Evolutionary conservation across 2,329 filamentous ascomycete species (phyloP), one percentile per base, ranked within the genome.

Genomic region (Berkeleyomyces rouxiae): DNA sequence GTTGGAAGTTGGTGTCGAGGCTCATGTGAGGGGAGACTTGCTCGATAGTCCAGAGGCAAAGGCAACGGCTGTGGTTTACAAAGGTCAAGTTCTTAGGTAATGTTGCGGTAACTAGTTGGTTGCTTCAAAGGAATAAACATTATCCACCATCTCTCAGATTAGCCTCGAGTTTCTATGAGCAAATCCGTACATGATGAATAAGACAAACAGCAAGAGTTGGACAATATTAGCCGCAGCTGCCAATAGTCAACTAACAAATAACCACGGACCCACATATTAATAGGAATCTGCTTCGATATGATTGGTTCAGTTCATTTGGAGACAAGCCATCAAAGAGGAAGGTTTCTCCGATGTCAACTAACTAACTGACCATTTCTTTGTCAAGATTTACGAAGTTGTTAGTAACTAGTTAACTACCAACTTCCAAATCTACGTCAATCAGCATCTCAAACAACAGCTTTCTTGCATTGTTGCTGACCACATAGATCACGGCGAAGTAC

Each of bases 31-130:
- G 13, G 63, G 63, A 13, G 44, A 60, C 39, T 39, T 64, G 55
- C 3, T 62, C 10, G 39, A 59, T 13, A 39, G 40, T 3, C 39
- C 39, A 39, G 55, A 51, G 36, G 33, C 59, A 1, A 58, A 37
- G 7, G 37, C 33, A 4, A 57, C 61, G n/a, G 55, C 61, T 3
- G 55, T 64, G 33, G 63, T 64, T 3, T 62, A 62, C 31, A 53
- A 59, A 16, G 57, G 59, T 2, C 7, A 62, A 10, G 53, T 62
- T 44, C 37, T 64, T 2, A 51, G 58, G 16, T 61, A 58, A 57
- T 4, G 37, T 43, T 11, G 42, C 10, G 9, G 9, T 9, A 43
- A 43, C 9, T 43, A 43, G n/a, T 3, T 43, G 42, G 9, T 9
- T 43, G n/a, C n/a, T 11, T 10, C 42, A 10, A 9, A 43, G 9